Percentiles rank a stretch among this genome's conserved stretches.
These are phyloP conservation scores for Cyberlindnera suaveolens DNA, from an alignment of 805 yeast species.

Conservation along the genomic window DNA sequence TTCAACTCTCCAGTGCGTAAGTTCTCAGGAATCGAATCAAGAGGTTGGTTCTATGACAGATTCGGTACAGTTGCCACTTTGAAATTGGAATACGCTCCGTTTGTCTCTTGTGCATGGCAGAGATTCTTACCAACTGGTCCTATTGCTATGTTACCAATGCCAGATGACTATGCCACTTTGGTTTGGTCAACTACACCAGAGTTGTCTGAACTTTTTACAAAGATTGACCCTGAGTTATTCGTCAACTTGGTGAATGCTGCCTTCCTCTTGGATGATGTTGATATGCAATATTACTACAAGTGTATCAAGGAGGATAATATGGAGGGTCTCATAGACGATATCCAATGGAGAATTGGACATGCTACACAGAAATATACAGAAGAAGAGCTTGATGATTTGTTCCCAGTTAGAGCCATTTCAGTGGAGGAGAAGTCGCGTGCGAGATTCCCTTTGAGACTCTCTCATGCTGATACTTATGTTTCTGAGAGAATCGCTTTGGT, in stretches of 20 bases:
- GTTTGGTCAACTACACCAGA: constrained; percentile 91
- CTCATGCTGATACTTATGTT: constrained; percentile 87
- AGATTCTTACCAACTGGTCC: constrained; percentile 91
- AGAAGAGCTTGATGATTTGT: constrained; percentile 47
- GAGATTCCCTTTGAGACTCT: constrained; percentile 78
- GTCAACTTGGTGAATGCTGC: constrained; percentile 78
- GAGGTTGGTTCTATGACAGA: constrained; percentile 88
- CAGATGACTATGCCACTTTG: constrained; percentile 78
- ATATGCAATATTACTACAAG: constrained; percentile 62
- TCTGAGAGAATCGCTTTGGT: constrained; percentile 84
- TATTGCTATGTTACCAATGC: constrained; percentile 83
- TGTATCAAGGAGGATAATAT: constrained; percentile 30
- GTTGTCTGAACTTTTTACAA: constrained; percentile 54
- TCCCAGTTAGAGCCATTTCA: constrained; percentile 60
- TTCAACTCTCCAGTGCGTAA: constrained; percentile 87
- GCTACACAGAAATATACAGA: constrained; percentile 30
- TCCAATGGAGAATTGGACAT: constrained; percentile 59
- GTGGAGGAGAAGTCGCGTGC: constrained; percentile 68
- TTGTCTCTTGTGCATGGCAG: constrained; percentile 81
- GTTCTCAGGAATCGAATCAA: constrained; percentile 72
- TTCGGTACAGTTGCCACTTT: constrained; percentile 93
- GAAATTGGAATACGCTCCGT: constrained; percentile 66
- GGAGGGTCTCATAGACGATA: constrained; percentile 54
- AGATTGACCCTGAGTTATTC: constrained; percentile 56
- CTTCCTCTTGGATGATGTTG: constrained; percentile 69